Conservation (phyloP, 2,329 filamentous ascomycete species). For the Sarocladium oryzae region DNA sequence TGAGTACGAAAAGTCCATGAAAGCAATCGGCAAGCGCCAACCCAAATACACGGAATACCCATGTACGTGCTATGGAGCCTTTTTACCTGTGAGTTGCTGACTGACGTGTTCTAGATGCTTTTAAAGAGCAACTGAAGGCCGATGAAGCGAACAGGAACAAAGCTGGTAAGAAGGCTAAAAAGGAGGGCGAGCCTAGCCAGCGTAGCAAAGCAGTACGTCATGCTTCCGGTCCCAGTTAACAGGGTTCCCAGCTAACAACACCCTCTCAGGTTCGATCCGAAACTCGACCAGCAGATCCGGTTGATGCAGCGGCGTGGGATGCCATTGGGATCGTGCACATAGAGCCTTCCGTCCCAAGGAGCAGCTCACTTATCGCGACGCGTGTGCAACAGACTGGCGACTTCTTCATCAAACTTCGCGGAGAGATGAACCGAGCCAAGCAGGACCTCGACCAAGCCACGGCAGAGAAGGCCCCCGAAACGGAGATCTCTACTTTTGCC, state of each 20-base stretch:
- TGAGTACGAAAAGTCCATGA: slow-evolving; percentile 36
- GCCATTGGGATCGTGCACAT: slow-evolving; percentile 43
- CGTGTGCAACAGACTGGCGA: slow-evolving; percentile 47
- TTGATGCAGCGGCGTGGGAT: slow-evolving; percentile 47
- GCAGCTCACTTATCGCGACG: slow-evolving; percentile 34
- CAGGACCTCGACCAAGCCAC: slow-evolving; percentile 36
- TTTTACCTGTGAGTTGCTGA: slow-evolving; percentile 4
- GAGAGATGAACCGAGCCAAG: slow-evolving; percentile 41
- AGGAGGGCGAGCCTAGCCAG: slow-evolving; percentile 31
- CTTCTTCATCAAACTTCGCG: slow-evolving; percentile 40
- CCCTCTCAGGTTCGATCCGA: slow-evolving; percentile 30
- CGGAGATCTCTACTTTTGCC: slow-evolving; percentile 31
- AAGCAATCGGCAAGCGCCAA: slow-evolving; percentile 32
- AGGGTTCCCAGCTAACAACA: neutral
- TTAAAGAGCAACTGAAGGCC: slow-evolving; percentile 40
- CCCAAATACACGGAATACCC: slow-evolving; percentile 43
- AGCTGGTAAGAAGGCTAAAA: slow-evolving; percentile 38
- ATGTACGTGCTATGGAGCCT: slow-evolving; percentile 20
- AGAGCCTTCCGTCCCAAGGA: slow-evolving; percentile 32
- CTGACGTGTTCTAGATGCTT: slow-evolving; percentile 22
- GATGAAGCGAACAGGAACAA: slow-evolving; percentile 40
- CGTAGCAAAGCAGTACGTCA: slow-evolving; percentile 31
- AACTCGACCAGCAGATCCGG: slow-evolving; percentile 36
- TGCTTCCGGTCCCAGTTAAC: neutral
- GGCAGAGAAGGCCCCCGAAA: slow-evolving; percentile 34